Evolutionary conservation across 345 rosid species (phyloP).

Genomic region (Brassica rapa): DNA sequence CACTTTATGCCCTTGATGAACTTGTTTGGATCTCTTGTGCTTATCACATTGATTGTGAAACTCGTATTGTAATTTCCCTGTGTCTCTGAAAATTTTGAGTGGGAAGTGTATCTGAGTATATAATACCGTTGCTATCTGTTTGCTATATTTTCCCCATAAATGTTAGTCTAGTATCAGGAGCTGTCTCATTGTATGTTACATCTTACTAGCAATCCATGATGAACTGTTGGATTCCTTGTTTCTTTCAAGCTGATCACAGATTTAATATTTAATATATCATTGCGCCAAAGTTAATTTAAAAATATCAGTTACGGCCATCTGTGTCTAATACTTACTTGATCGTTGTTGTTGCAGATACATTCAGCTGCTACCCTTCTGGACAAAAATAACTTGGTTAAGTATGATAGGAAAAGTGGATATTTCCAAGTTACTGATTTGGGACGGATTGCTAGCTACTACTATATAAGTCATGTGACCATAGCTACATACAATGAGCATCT

Average conservation of each 20-base stretch:
- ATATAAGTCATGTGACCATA: conserved; percentile 89
- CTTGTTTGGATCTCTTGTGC: conserved; percentile 21
- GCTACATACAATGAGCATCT: conserved; percentile 87
- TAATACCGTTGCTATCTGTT: not conserved
- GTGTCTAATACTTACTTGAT: conserved; percentile 18
- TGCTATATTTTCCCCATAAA: not conserved
- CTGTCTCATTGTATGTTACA: conserved; percentile 7
- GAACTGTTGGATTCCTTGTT: conserved; percentile 13
- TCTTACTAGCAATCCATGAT: conserved; percentile 12
- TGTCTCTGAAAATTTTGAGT: not conserved
- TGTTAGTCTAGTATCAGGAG: conserved; percentile 1
- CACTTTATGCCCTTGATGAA: conserved; percentile 10
- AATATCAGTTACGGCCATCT: not conserved
- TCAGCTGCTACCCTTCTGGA: conserved; percentile 90
- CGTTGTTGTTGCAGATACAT: conserved; percentile 60
- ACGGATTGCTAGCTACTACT: conserved; percentile 94
- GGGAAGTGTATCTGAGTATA: conserved; percentile 14
- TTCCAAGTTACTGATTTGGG: conserved; percentile 99
- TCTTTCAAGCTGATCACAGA: conserved; percentile 6
- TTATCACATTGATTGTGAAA: not conserved
- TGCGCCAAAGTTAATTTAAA: not conserved
- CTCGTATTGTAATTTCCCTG: not conserved
- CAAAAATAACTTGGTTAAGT: conserved; percentile 84
- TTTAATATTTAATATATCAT: not conserved
- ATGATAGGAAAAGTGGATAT: conserved; percentile 90